phyloP scores from a whole-genome alignment of 805 yeast species.

The Yarrowia hollandica region DNA sequence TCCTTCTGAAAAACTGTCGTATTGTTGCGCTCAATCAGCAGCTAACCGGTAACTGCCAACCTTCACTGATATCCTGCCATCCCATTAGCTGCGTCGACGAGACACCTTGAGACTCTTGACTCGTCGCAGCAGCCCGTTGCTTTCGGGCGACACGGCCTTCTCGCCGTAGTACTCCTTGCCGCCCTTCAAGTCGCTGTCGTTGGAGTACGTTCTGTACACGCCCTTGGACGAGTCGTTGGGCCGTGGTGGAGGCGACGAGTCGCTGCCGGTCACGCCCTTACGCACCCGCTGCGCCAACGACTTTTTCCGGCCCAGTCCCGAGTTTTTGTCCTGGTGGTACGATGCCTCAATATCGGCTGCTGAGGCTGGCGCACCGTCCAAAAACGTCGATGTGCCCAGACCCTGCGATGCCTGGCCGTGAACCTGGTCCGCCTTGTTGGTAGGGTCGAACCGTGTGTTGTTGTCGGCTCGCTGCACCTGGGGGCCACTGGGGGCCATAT shows the following conservation, averaged over 20 bases:
- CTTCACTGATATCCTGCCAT: too few species aligned
- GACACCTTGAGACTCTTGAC: conserved; percentile 85
- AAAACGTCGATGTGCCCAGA: conserved; percentile 84
- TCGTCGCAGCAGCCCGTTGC: conserved; percentile 62
- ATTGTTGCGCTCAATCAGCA: too few species aligned
- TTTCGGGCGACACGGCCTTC: conserved; percentile 5
- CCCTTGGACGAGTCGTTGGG: conserved; percentile 32
- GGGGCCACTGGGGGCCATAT: conserved; percentile 41
- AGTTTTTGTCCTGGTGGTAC: conserved; percentile 37
- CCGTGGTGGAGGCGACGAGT: conserved; percentile 30
- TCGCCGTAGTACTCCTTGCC: conserved; percentile 32
- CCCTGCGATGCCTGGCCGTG: conserved; percentile 89
- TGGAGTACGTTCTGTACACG: conserved; percentile 27
- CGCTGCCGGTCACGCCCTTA: conserved; percentile 37
- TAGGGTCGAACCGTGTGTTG: conserved; percentile 64
- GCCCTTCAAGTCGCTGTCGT: conserved; percentile 28
- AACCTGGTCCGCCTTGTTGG: conserved; percentile 63
- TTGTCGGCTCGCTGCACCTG: conserved; percentile 40
- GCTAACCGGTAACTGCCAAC: too few species aligned
- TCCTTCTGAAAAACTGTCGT: too few species aligned
- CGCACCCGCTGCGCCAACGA: conserved; percentile 71
- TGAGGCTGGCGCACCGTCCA: conserved; percentile 95
- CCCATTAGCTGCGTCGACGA: conserved; percentile 4
- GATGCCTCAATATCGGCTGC: conserved; percentile 45
- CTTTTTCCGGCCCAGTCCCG: conserved; percentile 74